Conservation (phyloP, 1,284 basidiomycete genomes). For the Tylopilus sp. region DNA sequence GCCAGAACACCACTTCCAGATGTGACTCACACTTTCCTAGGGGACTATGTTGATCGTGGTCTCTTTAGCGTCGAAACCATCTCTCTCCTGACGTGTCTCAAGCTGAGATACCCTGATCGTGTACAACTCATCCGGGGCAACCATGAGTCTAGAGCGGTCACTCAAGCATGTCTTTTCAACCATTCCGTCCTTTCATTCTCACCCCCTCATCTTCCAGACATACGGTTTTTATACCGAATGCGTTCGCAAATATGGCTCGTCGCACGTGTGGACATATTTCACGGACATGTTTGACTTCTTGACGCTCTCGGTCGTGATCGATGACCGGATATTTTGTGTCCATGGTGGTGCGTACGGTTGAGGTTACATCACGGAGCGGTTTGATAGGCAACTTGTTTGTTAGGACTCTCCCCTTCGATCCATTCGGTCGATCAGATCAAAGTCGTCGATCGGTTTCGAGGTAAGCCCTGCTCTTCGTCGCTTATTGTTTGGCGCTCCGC, state of each 20-base stretch:
- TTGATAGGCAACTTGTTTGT: slow-evolving; percentile 5
- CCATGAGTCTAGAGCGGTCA: slow-evolving; percentile 97
- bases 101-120: slow-evolving; percentile 93
- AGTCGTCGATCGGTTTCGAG: slow-evolving; percentile 96
- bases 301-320: slow-evolving; percentile 95
- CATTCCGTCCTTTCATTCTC: slow-evolving; percentile 21
- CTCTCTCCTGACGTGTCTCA: slow-evolving; percentile 93
- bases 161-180: slow-evolving; percentile 62
- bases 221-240: slow-evolving; percentile 99
- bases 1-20: not conserved
- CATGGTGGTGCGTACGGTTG: slow-evolving; percentile 69
- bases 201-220: slow-evolving; percentile 53
- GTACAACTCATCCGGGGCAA: slow-evolving; percentile 98
- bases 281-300: slow-evolving; percentile 99
- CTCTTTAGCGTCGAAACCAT: slow-evolving; percentile 98
- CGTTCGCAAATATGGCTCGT: slow-evolving; percentile 92
- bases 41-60: slow-evolving; percentile 97
- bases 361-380: not conserved
- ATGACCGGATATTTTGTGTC: slow-evolving; percentile 98
- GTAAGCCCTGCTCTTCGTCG: slow-evolving; percentile 32
- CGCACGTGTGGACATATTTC: slow-evolving; percentile 98
- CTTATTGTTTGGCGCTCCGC: slow-evolving; percentile 20
- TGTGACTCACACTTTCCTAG: slow-evolving; percentile 40
- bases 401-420: slow-evolving; percentile 92
- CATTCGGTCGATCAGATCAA: slow-evolving; percentile 99